Evolutionary conservation across 2,329 filamentous ascomycete species (phyloP).

Genomic region (Pseudopithomyces maydicus): DNA sequence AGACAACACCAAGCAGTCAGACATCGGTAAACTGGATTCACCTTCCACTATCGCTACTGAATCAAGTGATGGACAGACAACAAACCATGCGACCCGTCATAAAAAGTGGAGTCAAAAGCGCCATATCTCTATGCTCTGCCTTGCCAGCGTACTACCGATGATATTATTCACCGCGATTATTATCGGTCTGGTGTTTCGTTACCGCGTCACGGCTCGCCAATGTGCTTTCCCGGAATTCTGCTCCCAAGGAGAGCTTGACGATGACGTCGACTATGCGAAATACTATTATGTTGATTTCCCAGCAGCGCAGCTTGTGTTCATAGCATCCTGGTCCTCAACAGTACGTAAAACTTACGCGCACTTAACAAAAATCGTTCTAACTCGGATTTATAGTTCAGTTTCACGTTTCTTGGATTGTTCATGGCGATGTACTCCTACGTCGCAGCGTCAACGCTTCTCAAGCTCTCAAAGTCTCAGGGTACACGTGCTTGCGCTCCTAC

Average conservation of each 20-base stretch:
- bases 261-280: not conserved
- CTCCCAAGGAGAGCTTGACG: not conserved
- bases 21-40: no score
- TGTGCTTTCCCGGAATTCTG: not conserved
- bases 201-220: not conserved
- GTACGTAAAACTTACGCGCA: no score
- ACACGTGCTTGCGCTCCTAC: not conserved
- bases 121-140: not conserved
- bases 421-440: slow-evolving; percentile 7
- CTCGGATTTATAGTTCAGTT: not conserved
- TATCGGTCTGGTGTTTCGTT: not conserved
- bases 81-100: no score
- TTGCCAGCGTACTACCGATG: not conserved
- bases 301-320: slow-evolving; percentile 4
- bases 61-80: no score
- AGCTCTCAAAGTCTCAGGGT: not conserved
- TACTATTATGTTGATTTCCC: slow-evolving; percentile 8
- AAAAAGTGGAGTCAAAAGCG: no score
- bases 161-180: not conserved
- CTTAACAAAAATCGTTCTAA: no score
- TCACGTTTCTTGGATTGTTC: slow-evolving; percentile 1
- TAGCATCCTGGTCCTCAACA: slow-evolving; percentile 7
- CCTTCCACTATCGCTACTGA: no score
- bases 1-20: no score
- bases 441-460: not conserved